Percentiles rank a stretch among this genome's conserved stretches.
phyloP scores from a whole-genome alignment of 495 filamentous ascomycete species.

The Choiromyces venosus region DNA sequence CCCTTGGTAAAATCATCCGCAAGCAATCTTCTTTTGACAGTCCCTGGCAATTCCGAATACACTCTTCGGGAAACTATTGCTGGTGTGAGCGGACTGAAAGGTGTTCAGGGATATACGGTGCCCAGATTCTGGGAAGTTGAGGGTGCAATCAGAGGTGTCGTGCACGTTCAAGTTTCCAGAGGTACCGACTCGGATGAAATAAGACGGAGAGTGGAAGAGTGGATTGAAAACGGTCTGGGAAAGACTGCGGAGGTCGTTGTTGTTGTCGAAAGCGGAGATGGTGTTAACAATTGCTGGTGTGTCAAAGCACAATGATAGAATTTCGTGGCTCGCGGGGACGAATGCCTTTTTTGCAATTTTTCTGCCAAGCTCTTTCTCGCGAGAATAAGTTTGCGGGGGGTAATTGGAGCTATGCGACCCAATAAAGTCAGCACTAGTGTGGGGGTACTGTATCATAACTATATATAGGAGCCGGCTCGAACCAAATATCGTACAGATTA shows the following conservation, averaged over 20 bases:
- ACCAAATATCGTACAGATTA: not conserved
- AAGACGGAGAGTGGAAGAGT: constrained; percentile 57
- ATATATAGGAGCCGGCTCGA: not conserved
- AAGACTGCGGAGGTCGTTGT: constrained; percentile 65
- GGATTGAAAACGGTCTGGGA: constrained; percentile 50
- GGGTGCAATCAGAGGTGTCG: constrained; percentile 57
- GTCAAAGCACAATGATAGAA: constrained; percentile 35
- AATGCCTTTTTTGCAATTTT: not conserved
- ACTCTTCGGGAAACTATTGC: constrained; percentile 76
- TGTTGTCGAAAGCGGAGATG: constrained; percentile 68
- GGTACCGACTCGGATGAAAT: constrained; percentile 71
- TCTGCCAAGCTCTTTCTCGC: not conserved
- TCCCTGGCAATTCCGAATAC: constrained; percentile 84
- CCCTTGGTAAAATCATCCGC: constrained; percentile 84
- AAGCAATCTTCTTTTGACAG: constrained; percentile 69
- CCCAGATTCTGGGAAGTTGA: constrained; percentile 94
- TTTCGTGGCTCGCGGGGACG: not conserved
- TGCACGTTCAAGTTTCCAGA: constrained; percentile 70
- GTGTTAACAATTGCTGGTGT: constrained; percentile 66
- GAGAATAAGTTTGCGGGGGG: not conserved
- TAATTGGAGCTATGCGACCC: not conserved
- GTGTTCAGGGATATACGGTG: constrained; percentile 78
- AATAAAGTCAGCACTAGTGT: not conserved
- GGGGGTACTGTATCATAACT: not conserved
- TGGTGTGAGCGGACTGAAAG: constrained; percentile 72